phyloP scores from a whole-genome alignment of 2,329 filamentous ascomycete genomes.

The Parafenestella ontariensis region DNA sequence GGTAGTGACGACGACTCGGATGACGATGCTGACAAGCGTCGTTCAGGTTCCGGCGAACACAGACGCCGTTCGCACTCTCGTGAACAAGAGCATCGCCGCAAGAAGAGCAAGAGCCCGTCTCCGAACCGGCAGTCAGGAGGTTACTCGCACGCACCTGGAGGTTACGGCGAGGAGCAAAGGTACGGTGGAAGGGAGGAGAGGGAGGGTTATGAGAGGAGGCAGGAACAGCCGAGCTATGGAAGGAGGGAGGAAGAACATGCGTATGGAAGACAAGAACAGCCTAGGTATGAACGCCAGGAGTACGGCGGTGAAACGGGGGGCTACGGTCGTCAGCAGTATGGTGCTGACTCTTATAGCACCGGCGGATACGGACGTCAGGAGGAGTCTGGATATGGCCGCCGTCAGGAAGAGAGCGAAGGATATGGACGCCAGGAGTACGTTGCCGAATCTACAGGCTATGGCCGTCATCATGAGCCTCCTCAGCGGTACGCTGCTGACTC shows the following conservation, averaged over 20 bases:
- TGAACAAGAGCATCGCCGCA: constrained; percentile 22
- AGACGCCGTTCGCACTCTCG: constrained; percentile 20
- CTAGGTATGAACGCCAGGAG: constrained; percentile 5
- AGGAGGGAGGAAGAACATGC: constrained; percentile 6
- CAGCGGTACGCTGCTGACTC: constrained; percentile 3
- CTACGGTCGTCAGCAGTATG: background rate
- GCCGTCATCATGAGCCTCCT: too few species aligned
- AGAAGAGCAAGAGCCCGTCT: constrained; percentile 29
- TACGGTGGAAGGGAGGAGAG: constrained; percentile 24
- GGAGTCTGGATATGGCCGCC: constrained; percentile 15
- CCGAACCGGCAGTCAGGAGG: constrained; percentile 33
- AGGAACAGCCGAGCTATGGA: background rate
- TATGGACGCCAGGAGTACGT: constrained; percentile 9
- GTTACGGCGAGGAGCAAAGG: constrained; percentile 32
- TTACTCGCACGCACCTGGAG: constrained; percentile 12
- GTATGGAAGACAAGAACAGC: constrained; percentile 7
- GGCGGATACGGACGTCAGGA: constrained; percentile 8
- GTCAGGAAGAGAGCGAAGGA: constrained; percentile 5
- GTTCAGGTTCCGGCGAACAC: constrained; percentile 25
- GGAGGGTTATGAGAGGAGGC: background rate
- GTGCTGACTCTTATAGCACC: constrained; percentile 4
- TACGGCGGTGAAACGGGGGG: background rate
- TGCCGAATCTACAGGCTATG: background rate
- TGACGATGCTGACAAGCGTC: constrained; percentile 29
- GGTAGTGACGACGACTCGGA: constrained; percentile 18